A percentile compares a stretch with the other conserved stretches of the same genome.
These are phyloP conservation scores for Claviceps sp. DNA, from an alignment of 2,329 filamentous ascomycete genomes.

Conservation along the genomic window DNA sequence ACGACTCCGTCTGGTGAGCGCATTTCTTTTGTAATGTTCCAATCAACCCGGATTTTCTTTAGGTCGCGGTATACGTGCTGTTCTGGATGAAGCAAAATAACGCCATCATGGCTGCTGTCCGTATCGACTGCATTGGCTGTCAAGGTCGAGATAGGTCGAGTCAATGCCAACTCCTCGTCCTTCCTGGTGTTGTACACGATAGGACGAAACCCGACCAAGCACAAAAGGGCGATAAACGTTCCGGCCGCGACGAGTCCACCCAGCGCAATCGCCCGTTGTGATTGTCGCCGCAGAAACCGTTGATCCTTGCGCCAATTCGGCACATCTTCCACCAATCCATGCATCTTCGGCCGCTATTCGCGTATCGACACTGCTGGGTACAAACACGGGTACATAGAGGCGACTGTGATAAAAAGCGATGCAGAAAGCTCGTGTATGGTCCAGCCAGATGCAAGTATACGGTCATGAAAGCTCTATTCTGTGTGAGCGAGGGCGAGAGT, in stretches of 20 bases:
- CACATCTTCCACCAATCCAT: not conserved
- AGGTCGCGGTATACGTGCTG: constrained; percentile 25
- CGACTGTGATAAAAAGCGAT: not conserved
- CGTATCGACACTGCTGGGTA: not conserved
- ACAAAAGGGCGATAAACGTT: not conserved
- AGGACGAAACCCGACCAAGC: not conserved
- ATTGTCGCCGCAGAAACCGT: not conserved
- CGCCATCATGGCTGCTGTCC: not conserved
- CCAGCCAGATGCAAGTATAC: no score
- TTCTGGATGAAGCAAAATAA: constrained; percentile 27
- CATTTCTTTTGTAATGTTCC: constrained; percentile 25
- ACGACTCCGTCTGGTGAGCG: constrained; percentile 35
- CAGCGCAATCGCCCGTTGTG: not conserved
- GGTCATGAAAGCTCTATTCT: no score
- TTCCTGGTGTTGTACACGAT: not conserved
- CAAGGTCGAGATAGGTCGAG: not conserved
- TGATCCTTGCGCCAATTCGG: not conserved
- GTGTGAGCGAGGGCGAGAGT: no score
- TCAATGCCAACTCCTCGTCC: not conserved
- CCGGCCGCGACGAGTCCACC: not conserved
- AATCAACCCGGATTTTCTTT: constrained; percentile 18
- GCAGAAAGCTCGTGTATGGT: not conserved
- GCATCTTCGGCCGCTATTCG: not conserved
- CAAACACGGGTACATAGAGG: not conserved
- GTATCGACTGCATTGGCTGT: not conserved